Evolutionary conservation across 2,329 filamentous ascomycete genomes (phyloP).

Genomic region (Fusarium sp.): DNA sequence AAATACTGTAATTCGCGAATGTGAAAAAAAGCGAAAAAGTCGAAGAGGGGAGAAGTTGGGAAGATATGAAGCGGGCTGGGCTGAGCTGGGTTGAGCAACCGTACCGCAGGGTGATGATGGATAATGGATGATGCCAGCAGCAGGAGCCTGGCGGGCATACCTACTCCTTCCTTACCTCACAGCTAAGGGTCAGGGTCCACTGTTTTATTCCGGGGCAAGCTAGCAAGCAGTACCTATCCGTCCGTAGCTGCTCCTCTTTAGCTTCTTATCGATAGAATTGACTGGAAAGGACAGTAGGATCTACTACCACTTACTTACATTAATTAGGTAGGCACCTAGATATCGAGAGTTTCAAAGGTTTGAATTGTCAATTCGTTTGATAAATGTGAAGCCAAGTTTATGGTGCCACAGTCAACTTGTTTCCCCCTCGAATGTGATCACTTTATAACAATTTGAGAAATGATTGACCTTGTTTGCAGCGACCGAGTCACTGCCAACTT

Average conservation of each 20-base stretch:
- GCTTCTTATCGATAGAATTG: background rate
- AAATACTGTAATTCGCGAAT: conserved; percentile 10
- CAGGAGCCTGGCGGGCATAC: conserved; percentile 42
- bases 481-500: too few relatives aligned
- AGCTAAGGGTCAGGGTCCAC: conserved; percentile 22
- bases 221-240: background rate
- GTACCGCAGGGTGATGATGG: conserved; percentile 16
- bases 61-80: conserved; percentile 35
- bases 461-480: background rate
- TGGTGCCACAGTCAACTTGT: background rate
- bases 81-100: conserved; percentile 29
- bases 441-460: background rate
- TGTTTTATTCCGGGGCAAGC: conserved; percentile 36
- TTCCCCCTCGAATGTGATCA: background rate
- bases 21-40: conserved; percentile 20
- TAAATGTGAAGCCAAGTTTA: background rate
- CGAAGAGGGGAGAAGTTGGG: conserved; percentile 28
- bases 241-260: background rate
- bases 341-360: background rate
- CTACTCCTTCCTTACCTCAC: conserved; percentile 1
- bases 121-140: conserved; percentile 46
- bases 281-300: background rate
- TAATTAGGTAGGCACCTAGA: background rate
- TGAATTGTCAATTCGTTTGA: too few relatives aligned
- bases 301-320: background rate